phyloP scores from a whole-genome alignment of 139 green algal species.

The Pseudopediastrum boryanum region DNA sequence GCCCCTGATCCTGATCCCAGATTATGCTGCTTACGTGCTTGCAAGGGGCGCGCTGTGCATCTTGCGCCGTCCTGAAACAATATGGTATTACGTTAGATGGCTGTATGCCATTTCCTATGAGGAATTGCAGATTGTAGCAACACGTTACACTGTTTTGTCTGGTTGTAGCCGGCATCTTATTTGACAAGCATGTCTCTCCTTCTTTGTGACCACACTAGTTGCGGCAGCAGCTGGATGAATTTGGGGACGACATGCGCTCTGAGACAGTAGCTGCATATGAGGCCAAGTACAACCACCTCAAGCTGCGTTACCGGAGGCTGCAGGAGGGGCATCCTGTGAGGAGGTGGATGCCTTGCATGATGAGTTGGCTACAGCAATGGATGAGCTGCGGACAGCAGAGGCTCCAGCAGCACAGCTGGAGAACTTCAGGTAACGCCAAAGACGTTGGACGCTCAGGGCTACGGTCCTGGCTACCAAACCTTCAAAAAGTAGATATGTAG shows the following conservation, averaged over 20 bases:
- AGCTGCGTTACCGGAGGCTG: conserved; percentile 52
- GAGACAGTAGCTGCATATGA: conserved; percentile 52
- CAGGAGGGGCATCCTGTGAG: conserved; percentile 40
- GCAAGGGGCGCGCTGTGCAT: too few relatives aligned
- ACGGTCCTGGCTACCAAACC: too few relatives aligned
- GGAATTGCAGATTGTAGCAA: too few relatives aligned
- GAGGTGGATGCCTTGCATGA: conserved; percentile 52
- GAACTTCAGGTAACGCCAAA: too few relatives aligned
- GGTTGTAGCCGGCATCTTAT: background rate
- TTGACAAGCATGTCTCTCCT: background rate
- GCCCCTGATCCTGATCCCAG: too few relatives aligned
- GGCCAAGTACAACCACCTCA: conserved; percentile 58
- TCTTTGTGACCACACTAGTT: conserved; percentile 4
- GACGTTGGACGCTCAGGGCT: too few relatives aligned
- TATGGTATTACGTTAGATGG: too few relatives aligned
- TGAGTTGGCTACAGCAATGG: conserved; percentile 41
- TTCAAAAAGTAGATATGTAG: too few relatives aligned
- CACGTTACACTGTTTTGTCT: too few relatives aligned
- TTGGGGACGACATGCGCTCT: conserved; percentile 13
- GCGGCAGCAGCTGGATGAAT: conserved; percentile 18
- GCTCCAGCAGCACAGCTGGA: conserved; percentile 41
- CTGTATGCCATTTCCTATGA: too few relatives aligned
- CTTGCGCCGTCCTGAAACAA: too few relatives aligned
- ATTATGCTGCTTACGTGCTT: too few relatives aligned
- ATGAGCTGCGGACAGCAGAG: conserved; percentile 27